These are phyloP conservation scores for Pythium aristosporum DNA, from an alignment of 352 stramenopile species.

Conservation along the genomic window DNA sequence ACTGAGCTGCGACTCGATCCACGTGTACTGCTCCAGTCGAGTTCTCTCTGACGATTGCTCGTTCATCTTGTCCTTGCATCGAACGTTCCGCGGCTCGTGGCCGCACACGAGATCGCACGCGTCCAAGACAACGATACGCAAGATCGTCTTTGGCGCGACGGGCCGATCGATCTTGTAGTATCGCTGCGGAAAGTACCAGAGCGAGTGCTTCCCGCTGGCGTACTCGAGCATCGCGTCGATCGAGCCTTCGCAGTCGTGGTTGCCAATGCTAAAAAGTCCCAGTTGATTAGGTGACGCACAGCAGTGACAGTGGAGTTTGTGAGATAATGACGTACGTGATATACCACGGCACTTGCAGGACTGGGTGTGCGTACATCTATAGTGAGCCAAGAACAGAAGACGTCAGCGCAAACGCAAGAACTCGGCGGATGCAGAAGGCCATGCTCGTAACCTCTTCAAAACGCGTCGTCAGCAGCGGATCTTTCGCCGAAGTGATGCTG, in stretches of 20 bases:
- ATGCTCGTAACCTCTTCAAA: constrained; percentile 60
- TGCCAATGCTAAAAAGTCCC: constrained; percentile 56
- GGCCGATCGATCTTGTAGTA: constrained; percentile 82
- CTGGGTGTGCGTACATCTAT: constrained; percentile 72
- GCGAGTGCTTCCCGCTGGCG: constrained; percentile 54
- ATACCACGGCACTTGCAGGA: constrained; percentile 79
- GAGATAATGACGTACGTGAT: constrained; percentile 57
- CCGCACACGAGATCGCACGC: constrained; percentile 83
- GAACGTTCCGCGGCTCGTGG: constrained; percentile 70
- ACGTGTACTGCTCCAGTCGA: constrained; percentile 69
- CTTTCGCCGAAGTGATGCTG: constrained; percentile 53
- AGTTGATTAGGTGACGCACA: neutral
- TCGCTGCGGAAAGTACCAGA: constrained; percentile 78
- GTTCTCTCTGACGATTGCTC: constrained; percentile 60
- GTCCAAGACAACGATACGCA: constrained; percentile 80
- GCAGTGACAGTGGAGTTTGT: neutral
- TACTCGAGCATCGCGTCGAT: constrained; percentile 83
- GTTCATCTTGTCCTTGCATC: constrained; percentile 80
- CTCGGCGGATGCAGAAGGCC: too few relatives aligned
- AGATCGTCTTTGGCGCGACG: constrained; percentile 75
- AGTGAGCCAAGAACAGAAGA: neutral
- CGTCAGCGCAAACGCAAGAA: neutral
- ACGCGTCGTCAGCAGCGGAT: constrained; percentile 58
- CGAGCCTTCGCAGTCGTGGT: constrained; percentile 86
- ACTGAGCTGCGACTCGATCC: constrained; percentile 67